Evolutionary conservation across 2,329 filamentous ascomycete genomes (phyloP), one percentile per base, ranked within the genome.

Genomic region (Nemania diffusa): DNA sequence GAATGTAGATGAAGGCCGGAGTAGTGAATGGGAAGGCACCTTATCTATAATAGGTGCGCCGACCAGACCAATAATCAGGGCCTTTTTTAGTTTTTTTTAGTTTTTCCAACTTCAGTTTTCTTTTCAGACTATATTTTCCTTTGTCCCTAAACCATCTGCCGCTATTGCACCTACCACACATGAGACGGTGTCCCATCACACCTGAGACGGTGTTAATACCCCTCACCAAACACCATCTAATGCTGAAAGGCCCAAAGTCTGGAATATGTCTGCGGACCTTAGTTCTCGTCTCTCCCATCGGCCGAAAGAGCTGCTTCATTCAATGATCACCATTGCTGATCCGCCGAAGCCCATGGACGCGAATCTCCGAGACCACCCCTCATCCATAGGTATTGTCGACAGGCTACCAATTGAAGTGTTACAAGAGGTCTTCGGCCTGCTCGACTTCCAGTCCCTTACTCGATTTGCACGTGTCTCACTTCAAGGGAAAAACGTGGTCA

Each of bases 211-310:
- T 17, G 40, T 40, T 24, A 32, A 57, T 48, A 32, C 29, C 29
- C 34, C 24, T 20, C 50, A 22, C 60, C 52, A 29, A 63, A 57
- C 44, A 42, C 60, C 29, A 56, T 57, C 51, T 57, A 57, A 48
- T 29, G 40, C 11, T 57, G 20, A 22, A 63, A 63, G 51, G 27
- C 24, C 42, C 60, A 42, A 63, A 57, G 40, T 51, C 42, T 63
- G 61, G 9, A 20, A 62, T 63, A 52, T 51, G 4, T 34, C 53
- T 57, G 9, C 24, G 22, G 29, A 57, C 13, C 15, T 63, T 63
- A 11, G 37, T 63, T 63, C 52, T 57, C 44, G 24, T 63, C 52
- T 63, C 61, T 57, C 61, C 61, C 42, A 63, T 63, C 42, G 61
- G 52, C 61, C 44, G 26, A 42, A 29, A 42, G 42, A 57, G 13